Base-by-base conservation (phyloP, 2,329 filamentous ascomycete species). In the Fusarium zealandicum region DNA sequence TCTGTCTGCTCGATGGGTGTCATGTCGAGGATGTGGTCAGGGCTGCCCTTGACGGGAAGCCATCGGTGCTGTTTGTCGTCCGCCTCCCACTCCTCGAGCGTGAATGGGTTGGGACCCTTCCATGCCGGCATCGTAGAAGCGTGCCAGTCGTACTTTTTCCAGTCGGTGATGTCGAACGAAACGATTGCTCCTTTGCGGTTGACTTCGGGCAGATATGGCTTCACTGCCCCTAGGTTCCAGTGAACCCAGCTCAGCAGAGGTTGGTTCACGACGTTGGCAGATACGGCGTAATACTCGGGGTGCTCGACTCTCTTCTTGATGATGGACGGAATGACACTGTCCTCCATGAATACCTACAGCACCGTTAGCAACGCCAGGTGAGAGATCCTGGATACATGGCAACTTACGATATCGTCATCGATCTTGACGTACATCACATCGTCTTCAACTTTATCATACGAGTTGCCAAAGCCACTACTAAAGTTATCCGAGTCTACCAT, bases 241-340 rank as follows among this genome's bases (percentile, higher is more conserved):
- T 86, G 83, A 14, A 85, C 72, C 71, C 80, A 78, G 41, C 77
- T 76, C 27, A 83, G 77, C 10, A 81, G 74, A 12, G 81, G 82
- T 41, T 82, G 80, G 55, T 85, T 85, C 58, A 85, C 72, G 17
- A 86, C 74, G 57, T 85, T 84, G 42, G 81, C 81, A 3, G 80
- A 82, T 12, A 85, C 78, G 38, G 79, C 71, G 57, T 77, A 78
- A 20, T 76, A 76, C 32, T 82, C 76, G 7, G 81, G 80, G 27
- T 83, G 75, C 4, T 77, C 73, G 41, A 82, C 67, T 56, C 80
- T 80, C 16, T 80, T 81, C 57, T 80, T 79, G 22, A 84, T 75
- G 6, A 86, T 73, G 3, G 80, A 78, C 2, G 81, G 76, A 41
- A 86, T 82, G 53, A 66, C 75, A 54, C 61, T 69, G 33, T 75